Evolutionary conservation across 257 asterid genomes (phyloP).

Genomic region (Nicotiana otophora): DNA sequence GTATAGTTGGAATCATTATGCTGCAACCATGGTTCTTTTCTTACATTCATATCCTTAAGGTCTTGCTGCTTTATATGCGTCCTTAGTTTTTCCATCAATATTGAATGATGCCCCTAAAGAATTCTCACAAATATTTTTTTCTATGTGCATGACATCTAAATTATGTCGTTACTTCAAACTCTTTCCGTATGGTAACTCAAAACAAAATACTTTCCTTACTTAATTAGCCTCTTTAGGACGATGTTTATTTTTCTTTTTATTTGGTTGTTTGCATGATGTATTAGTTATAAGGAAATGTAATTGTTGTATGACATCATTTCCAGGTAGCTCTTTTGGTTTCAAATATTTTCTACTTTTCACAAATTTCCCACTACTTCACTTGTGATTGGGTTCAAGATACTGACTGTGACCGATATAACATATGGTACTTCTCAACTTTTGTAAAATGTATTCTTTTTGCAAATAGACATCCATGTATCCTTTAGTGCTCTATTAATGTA

Average conservation of each 20-base stretch:
- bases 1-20: not conserved
- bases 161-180: not conserved
- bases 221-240: not conserved
- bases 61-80: not conserved
- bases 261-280: not conserved
- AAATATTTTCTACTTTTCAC: not conserved
- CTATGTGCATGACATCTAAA: constrained; percentile 5
- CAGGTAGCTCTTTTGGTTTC: not conserved
- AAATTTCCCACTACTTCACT: not conserved
- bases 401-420: no score
- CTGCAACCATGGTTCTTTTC: not conserved
- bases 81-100: constrained; percentile 9
- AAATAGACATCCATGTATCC: no score
- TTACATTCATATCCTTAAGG: constrained; percentile 7
- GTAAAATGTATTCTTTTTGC: no score
- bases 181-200: not conserved
- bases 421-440: no score
- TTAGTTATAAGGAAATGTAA: not conserved
- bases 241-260: not conserved
- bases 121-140: not conserved
- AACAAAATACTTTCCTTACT: not conserved
- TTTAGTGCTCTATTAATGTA: no score
- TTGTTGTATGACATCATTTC: not conserved
- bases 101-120: not conserved
- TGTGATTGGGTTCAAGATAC: no score